Base-by-base conservation (phyloP, 306 rosid species). In the Vachellia pachyceras region DNA sequence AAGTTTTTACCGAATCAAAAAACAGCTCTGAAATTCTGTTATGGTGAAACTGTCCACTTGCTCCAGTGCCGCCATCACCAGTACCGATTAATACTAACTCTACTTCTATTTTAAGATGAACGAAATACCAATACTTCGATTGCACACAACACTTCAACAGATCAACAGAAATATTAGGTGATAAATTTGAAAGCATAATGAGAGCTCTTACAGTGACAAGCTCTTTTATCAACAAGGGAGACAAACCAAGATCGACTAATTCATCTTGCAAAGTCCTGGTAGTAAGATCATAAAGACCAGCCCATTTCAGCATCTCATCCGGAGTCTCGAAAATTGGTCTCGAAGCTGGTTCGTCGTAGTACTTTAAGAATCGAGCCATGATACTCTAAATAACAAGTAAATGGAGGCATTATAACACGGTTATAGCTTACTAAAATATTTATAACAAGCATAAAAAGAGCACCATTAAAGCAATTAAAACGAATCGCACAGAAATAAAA, bases 221-320 rank as follows among this genome's bases (percentile, higher is more conserved):
- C 85, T 93, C 99, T 79, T 88, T 69, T 76, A 89, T 85, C 87
- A 95, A 81, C 73, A 82, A 82, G 13, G 91, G 91, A 85, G 97
- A 91, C 81, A 95, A 44, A 7, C 94, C 85, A 57, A 85, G 86
- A 86, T 87, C 96, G 57, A 84, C 77, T 84, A 93, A 46, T 33
- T 93, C 95, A 75, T 82, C 85, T 35, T 45, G 84, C 86, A 95
- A 84, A 83, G 85, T 90, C 81, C 88, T 72, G 68, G 93, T 76
- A 13, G 97, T 95, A 44, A 95, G 92, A 70, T 95, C 82, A 83
- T 90, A 89, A 84, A 95, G 72, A 63, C 92, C 99, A 60, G 96
- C 83, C 97, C 98, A 95, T 41, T 88, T 82, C 54, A 95, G 94
- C 99, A 95, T 95, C 81, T 86, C 93, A 80, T 91, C 95, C 72